A percentile compares a stretch with the other conserved stretches of the same genome.
phyloP scores from a whole-genome alignment of 805 yeast genomes.

The Torulaspora quercuum region DNA sequence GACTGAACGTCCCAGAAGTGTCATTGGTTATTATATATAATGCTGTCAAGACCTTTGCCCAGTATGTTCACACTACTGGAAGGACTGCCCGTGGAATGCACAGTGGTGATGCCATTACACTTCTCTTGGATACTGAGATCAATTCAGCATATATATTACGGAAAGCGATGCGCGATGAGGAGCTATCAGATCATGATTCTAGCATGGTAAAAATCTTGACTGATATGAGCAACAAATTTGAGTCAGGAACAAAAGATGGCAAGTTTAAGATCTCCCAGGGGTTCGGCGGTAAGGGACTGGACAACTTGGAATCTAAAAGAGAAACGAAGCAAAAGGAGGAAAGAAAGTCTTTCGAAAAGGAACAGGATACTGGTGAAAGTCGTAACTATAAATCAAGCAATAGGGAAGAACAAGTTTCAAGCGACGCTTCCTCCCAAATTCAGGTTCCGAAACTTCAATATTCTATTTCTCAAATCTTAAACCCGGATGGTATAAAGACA shows the following conservation, averaged over 20 bases:
- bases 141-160: constrained; percentile 59
- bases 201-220: constrained; percentile 39
- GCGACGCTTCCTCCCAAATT: constrained; percentile 17
- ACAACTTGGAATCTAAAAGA: constrained; percentile 57
- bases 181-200: constrained; percentile 42
- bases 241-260: constrained; percentile 61
- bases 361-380: constrained; percentile 11
- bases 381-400: constrained; percentile 14
- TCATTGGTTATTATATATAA: constrained; percentile 78
- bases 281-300: constrained; percentile 91
- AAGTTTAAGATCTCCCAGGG: constrained; percentile 67
- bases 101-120: constrained; percentile 70
- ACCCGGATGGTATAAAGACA: constrained; percentile 51
- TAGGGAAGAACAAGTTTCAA: constrained; percentile 15
- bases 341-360: constrained; percentile 17
- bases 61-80: constrained; percentile 94
- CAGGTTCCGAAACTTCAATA: constrained; percentile 43
- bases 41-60: constrained; percentile 86
- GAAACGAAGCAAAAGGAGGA: constrained; percentile 29
- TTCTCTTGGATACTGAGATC: constrained; percentile 60
- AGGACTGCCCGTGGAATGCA: constrained; percentile 92
- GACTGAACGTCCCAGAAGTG: constrained; percentile 85
- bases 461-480: constrained; percentile 50
- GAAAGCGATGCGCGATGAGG: constrained; percentile 47
- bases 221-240: constrained; percentile 52